Evolutionary conservation across 2,329 filamentous ascomycete species (phyloP).

Genomic region (Dactylonectria macrodidyma): DNA sequence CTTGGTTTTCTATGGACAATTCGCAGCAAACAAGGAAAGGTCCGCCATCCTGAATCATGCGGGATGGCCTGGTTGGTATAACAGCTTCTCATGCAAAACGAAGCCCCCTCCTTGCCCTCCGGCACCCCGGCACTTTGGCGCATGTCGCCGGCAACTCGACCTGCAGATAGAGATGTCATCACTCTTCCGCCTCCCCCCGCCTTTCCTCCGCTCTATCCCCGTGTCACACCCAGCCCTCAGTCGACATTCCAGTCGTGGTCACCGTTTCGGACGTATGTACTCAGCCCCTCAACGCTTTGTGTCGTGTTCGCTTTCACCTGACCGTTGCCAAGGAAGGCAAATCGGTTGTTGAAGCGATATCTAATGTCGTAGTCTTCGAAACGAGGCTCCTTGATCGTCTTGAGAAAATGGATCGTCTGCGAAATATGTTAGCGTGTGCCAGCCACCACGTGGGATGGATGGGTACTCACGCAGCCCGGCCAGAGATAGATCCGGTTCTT

Average conservation of each 20-base stretch:
- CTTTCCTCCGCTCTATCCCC: background rate
- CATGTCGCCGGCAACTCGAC: conserved; percentile 14
- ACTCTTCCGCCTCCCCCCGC: conserved; percentile 1
- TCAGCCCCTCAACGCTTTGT: conserved; percentile 56
- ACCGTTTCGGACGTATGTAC: conserved; percentile 59
- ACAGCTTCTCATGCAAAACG: conserved; percentile 10
- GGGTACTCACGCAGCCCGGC: conserved; percentile 50
- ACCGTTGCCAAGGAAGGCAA: conserved; percentile 58
- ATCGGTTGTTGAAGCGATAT: conserved; percentile 55
- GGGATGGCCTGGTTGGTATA: conserved; percentile 7
- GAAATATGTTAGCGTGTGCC: background rate
- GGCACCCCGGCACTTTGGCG: conserved; percentile 7
- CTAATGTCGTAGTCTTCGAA: conserved; percentile 52
- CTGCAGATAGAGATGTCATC: background rate
- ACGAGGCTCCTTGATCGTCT: conserved; percentile 53
- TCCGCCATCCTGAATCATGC: conserved; percentile 3
- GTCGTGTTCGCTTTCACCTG: conserved; percentile 60
- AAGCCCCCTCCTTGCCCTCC: background rate
- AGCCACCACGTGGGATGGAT: background rate
- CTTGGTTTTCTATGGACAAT: conserved; percentile 6
- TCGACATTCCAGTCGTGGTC: conserved; percentile 63
- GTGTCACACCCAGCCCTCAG: conserved; percentile 41
- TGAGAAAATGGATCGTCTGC: conserved; percentile 55
- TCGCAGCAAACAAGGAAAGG: conserved; percentile 21
- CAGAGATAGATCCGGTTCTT: conserved; percentile 53